A percentile compares a stretch with the other conserved stretches of the same genome.
These are phyloP conservation scores for Boehmeria nivea DNA, from an alignment of 306 rosid species.

Conservation along the genomic window DNA sequence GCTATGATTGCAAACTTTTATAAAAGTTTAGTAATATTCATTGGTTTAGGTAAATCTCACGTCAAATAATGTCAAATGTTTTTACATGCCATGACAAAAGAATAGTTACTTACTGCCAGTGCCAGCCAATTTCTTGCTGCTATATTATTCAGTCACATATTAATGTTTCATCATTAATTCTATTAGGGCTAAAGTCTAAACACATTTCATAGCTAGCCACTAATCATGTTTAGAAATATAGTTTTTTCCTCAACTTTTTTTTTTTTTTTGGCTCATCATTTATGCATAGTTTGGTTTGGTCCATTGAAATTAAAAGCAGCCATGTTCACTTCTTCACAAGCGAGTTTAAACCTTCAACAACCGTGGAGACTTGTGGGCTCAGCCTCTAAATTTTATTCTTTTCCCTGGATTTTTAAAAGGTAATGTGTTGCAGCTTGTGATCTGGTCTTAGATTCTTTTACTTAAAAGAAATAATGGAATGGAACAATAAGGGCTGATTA, in stretches of 20 bases:
- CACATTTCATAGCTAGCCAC: not conserved
- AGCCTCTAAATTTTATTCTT: too few species aligned
- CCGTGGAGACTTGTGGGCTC: too few species aligned
- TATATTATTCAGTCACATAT: conserved; percentile 4
- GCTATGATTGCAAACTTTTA: conserved; percentile 5
- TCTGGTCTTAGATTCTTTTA: too few species aligned
- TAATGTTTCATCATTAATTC: not conserved
- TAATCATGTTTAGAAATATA: not conserved
- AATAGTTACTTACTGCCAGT: not conserved
- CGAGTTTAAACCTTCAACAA: conserved; percentile 11
- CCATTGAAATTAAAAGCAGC: not conserved
- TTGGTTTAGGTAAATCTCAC: conserved; percentile 10
- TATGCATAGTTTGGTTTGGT: not conserved
- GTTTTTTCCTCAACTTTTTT: too few species aligned
- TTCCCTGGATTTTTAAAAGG: too few species aligned
- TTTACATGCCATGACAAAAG: not conserved
- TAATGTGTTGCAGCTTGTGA: too few species aligned
- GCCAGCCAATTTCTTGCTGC: not conserved
- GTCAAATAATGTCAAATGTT: too few species aligned
- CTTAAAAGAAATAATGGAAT: too few species aligned
- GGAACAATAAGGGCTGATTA: too few species aligned
- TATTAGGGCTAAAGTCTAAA: not conserved
- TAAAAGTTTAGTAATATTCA: not conserved
- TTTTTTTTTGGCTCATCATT: not conserved
- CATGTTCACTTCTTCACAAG: not conserved